phyloP scores from a whole-genome alignment of 169 alveolate species.

The Theileria parva region DNA sequence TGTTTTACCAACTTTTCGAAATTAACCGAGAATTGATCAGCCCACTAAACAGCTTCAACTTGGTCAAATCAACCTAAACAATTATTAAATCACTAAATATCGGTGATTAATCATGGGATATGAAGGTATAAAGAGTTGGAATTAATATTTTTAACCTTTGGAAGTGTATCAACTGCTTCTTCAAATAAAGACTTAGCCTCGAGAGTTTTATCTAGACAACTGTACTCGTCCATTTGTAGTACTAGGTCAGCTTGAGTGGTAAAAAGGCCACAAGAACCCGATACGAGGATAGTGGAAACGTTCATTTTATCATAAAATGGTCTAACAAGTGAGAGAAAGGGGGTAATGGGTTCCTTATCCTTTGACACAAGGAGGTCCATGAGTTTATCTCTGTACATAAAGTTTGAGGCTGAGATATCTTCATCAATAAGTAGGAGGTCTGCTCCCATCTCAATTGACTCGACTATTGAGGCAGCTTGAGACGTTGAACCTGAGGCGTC shows the following conservation, averaged over 20 bases:
- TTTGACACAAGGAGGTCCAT: slow-evolving; percentile 52
- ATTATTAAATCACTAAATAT: no score
- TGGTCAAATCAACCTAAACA: not conserved
- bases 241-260: slow-evolving; percentile 60
- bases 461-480: slow-evolving; percentile 82
- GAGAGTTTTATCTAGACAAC: slow-evolving; percentile 35
- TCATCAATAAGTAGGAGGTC: slow-evolving; percentile 69
- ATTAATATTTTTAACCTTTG: slow-evolving; percentile 16
- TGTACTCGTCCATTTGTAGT: slow-evolving; percentile 66
- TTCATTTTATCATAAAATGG: slow-evolving; percentile 44
- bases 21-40: slow-evolving; percentile 21
- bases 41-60: slow-evolving; percentile 1
- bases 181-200: slow-evolving; percentile 5
- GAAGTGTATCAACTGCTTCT: slow-evolving; percentile 3
- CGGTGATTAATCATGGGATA: not conserved
- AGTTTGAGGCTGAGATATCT: slow-evolving; percentile 75
- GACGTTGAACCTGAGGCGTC: slow-evolving; percentile 81
- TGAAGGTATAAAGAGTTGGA: not conserved
- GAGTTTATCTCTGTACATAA: slow-evolving; percentile 57
- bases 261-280: slow-evolving; percentile 68
- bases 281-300: slow-evolving; percentile 61
- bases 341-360: slow-evolving; percentile 56
- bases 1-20: slow-evolving; percentile 12
- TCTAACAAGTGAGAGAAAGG: slow-evolving; percentile 41
- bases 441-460: slow-evolving; percentile 78